Evolutionary conservation across 2,329 filamentous ascomycete species (phyloP), one percentile per base, ranked within the genome.

Genomic region (Pyrenophora seminiperda): DNA sequence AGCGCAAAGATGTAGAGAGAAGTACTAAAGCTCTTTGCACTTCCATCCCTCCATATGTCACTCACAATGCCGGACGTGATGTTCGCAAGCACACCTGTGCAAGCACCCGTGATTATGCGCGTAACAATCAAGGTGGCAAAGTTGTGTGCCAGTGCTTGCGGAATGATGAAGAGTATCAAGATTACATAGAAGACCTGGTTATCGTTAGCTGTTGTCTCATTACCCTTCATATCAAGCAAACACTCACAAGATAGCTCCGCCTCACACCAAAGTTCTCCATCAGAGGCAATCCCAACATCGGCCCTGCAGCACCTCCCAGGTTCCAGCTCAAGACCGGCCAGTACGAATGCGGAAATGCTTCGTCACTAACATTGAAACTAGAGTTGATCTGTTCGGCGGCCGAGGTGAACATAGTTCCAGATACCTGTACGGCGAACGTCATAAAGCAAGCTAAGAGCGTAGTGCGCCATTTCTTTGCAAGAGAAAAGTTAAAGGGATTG

Each of bases 251-350:
- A 32, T 78, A 78, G 3, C 75, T 76, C 4, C 73, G 73, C 61
- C 75, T 70, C 2, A 77, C 72, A 4, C 76, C 76, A 19, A 75
- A 75, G 4, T 72, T 70, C 54, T 79, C 76, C 66, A 76, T 77
- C 17, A 77, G 44, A 1, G 76, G 76, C 2, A 79, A 49, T 1
- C 74, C 67, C 3, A 76, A 38, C 4, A 79, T 52, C 5, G 75
- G 73, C 9, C 72, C 73, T 0, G 76, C 53, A 3, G 74, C 77
- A 7, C 70, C 76, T 1, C 75, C 76, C 1, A 77, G 42, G 14
- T 71, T 74, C 76, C 75, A 77, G 5, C 69, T 72, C 5, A 75
- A 65, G 0, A 74, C 70, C 2, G 71, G 65, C 70, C 73, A 77
- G 50, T 73, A 76, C 7, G 70, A 71, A 46, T 75, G 61, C 10